Evolutionary conservation across 1,139 yeast species (phyloP).

Genomic region (Yamadazyma spencermartinsiae): DNA sequence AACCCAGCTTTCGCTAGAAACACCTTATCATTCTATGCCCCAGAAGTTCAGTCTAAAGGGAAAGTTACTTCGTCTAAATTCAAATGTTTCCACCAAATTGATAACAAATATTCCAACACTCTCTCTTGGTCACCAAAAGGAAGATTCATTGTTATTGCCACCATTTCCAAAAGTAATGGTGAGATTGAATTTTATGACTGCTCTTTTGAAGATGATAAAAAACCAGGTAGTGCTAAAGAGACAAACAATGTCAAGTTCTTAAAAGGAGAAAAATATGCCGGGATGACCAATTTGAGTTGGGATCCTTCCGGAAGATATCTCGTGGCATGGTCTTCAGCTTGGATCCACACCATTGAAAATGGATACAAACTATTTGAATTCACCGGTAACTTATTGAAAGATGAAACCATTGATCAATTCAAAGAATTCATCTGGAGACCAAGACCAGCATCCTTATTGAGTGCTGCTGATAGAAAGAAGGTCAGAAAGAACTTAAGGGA

Average conservation of each 20-base stretch:
- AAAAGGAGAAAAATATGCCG: slow-evolving; percentile 65
- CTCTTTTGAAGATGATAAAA: slow-evolving; percentile 71
- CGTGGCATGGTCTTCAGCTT: slow-evolving; percentile 83
- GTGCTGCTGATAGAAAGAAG: slow-evolving; percentile 81
- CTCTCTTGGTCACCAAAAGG: slow-evolving; percentile 93
- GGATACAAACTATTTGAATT: slow-evolving; percentile 88
- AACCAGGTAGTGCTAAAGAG: slow-evolving; percentile 42
- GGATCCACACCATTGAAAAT: slow-evolving; percentile 85
- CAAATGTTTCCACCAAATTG: slow-evolving; percentile 46
- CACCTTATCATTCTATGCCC: slow-evolving; percentile 76
- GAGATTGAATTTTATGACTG: slow-evolving; percentile 86
- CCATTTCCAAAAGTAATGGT: slow-evolving; percentile 62
- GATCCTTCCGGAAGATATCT: slow-evolving; percentile 94
- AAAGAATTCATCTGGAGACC: slow-evolving; percentile 97
- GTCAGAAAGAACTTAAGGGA: slow-evolving; percentile 87
- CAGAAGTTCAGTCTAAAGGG: slow-evolving; percentile 86
- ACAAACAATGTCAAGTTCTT: slow-evolving; percentile 63
- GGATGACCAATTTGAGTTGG: slow-evolving; percentile 88
- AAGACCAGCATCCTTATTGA: slow-evolving; percentile 78
- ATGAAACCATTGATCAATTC: slow-evolving; percentile 78
- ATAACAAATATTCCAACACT: slow-evolving; percentile 69
- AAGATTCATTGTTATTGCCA: slow-evolving; percentile 78
- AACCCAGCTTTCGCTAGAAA: slow-evolving; percentile 75
- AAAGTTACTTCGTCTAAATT: slow-evolving; percentile 43
- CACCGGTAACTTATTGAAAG: slow-evolving; percentile 74